Evolutionary conservation across 1,284 basidiomycete species (phyloP), one percentile per base, ranked within the genome.

Genomic region (Ganoderma meredithae): DNA sequence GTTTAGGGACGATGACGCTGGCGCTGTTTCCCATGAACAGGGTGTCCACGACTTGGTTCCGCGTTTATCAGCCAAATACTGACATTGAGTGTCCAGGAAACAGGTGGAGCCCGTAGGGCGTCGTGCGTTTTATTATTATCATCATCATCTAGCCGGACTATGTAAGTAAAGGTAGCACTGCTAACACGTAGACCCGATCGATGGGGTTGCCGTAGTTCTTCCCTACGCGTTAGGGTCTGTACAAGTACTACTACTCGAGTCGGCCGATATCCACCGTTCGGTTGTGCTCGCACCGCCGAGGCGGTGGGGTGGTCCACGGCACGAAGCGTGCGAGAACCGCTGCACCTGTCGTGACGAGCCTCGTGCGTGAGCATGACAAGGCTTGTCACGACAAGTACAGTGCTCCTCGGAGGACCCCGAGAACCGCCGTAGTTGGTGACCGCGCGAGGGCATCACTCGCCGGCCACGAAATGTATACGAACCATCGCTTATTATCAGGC

Each of bases 401-500:
- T 33, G 13, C 13, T 33, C 19, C 10, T 58, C 59, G 39, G 10
- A 33, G 47, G 67, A 64, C 67, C 67, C 67, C 67, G 63, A 17
- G 10, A 13, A 68, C 67, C 58, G 22, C 43, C 2, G 5, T 9
- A 31, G 25, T 62, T 44, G 44, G 0, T 19, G 15, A 2, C 2
- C 4, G 44, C 12, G 25, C 44, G 17, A 27, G 5, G 22, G 27
- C 43, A 43, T 6, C 44, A 17, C 39, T 27, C 47, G 36, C 27
- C 49, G 2, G 10, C 27, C 19, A 19, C 13, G 10, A n/a, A n/a
- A 31, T 3, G 27, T 31, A 31, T 1, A 31, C 27, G 27, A 31
- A 31, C 55, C 31, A 33, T 33, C 61, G 65, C 71, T 70, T 72
- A 72, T 72, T 69, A 64, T 40, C 58, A 53, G 53, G 58, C 39